phyloP scores from a whole-genome alignment of 306 rosid species.

The Gastrolobium bilobum region DNA sequence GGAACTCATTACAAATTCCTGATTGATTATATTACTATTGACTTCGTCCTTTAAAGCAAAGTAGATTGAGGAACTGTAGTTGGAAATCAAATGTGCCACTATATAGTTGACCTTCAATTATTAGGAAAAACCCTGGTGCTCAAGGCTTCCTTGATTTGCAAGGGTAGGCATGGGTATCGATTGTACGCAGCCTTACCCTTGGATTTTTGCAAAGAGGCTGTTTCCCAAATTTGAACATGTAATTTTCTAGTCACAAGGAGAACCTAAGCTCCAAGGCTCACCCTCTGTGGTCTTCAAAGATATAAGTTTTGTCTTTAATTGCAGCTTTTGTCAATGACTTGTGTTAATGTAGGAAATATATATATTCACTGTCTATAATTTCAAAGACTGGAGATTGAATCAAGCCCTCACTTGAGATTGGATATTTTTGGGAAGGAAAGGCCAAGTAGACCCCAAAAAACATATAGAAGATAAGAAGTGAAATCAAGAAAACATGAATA shows the following conservation, averaged over 20 bases:
- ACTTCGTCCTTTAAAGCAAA: slow-evolving; percentile 16
- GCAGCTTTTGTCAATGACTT: slow-evolving; percentile 14
- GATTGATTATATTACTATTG: not conserved
- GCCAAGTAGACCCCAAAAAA: not conserved
- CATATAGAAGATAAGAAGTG: not conserved
- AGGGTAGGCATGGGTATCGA: no score
- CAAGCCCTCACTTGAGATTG: not conserved
- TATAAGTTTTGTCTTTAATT: not conserved
- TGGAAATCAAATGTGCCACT: slow-evolving; percentile 2
- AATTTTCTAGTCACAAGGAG: no score
- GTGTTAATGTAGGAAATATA: not conserved
- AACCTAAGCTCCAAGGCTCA: no score
- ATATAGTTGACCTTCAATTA: not conserved
- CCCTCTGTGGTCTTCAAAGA: no score
- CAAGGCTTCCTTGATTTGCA: no score
- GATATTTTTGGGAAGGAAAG: slow-evolving; percentile 1
- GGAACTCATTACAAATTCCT: slow-evolving; percentile 16
- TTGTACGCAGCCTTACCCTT: no score
- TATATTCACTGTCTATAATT: not conserved
- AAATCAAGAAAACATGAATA: not conserved
- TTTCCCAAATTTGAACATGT: no score
- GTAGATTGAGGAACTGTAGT: not conserved
- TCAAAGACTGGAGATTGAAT: not conserved
- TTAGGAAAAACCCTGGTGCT: no score
- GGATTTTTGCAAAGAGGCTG: no score